These are phyloP conservation scores for Arbutus unedo DNA, from an alignment of 148 eudicot genomes.

Conservation along the genomic window DNA sequence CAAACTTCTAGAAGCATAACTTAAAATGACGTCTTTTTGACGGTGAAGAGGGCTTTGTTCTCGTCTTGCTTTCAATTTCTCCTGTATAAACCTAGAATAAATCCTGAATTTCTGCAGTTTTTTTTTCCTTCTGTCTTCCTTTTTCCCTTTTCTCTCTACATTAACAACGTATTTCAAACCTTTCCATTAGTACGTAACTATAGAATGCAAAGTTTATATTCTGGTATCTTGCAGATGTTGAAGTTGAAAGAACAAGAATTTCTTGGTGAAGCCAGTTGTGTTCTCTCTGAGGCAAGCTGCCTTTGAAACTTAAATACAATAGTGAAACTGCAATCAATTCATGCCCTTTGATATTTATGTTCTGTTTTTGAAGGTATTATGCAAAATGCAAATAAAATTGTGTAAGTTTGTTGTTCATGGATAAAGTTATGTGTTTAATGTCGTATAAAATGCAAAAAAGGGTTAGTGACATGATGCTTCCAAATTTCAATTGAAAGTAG, in stretches of 20 bases:
- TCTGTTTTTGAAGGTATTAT: background rate
- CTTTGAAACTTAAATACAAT: background rate
- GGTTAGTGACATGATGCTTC: background rate
- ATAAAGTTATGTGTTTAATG: background rate
- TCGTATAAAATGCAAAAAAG: background rate
- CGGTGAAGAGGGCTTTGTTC: background rate
- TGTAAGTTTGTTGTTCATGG: background rate
- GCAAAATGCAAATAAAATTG: background rate
- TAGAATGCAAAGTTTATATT: background rate
- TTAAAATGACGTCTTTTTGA: background rate
- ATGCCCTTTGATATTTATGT: background rate
- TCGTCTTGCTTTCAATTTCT: background rate
- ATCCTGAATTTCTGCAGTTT: background rate
- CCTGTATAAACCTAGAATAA: background rate
- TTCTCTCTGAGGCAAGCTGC: constrained; percentile 74
- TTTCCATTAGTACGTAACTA: background rate
- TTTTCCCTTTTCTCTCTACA: background rate
- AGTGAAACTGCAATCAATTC: background rate
- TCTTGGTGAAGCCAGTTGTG: constrained; percentile 81
- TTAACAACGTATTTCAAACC: constrained; percentile 10
- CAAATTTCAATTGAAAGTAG: background rate
- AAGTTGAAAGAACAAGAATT: constrained; percentile 79
- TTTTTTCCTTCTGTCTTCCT: background rate
- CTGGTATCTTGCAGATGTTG: constrained; percentile 44
- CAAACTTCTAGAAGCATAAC: background rate